A percentile compares a stretch with the other conserved stretches of the same genome.
Evolutionary conservation across 2,329 filamentous ascomycete species (phyloP).

Genomic region (Clarireedia hainanense): DNA sequence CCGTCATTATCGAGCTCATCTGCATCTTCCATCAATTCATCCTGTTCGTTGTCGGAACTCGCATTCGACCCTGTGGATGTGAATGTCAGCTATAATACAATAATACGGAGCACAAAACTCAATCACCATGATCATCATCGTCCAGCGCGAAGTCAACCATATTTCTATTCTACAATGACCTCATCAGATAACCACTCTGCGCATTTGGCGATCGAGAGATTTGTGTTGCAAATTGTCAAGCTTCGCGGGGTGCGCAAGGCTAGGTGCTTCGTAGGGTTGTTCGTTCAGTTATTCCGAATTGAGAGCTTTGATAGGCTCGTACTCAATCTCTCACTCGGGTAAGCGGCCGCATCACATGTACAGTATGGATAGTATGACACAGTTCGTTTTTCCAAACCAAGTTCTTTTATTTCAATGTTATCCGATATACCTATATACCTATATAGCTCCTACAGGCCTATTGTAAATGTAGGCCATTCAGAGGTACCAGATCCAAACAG

Average conservation of each 20-base stretch:
- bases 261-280: background rate
- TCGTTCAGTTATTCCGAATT: too few species aligned
- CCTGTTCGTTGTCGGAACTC: constrained; percentile 44
- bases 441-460: too few species aligned
- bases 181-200: background rate
- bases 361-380: too few species aligned
- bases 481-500: too few species aligned
- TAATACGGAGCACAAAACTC: background rate
- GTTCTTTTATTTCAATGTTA: too few species aligned
- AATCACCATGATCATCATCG: constrained; percentile 28
- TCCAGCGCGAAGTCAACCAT: constrained; percentile 28
- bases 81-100: background rate
- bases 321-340: too few species aligned
- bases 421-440: too few species aligned
- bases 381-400: too few species aligned
- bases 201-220: background rate
- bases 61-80: constrained; percentile 31
- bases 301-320: too few species aligned
- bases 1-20: constrained; percentile 31
- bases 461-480: too few species aligned
- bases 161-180: constrained; percentile 9
- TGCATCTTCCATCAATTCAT: constrained; percentile 49
- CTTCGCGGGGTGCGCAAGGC: background rate
- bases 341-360: too few species aligned
- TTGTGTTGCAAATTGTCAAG: background rate